Evolutionary conservation across 1,284 basidiomycete species (phyloP), one percentile per base, ranked within the genome.

Genomic region (Trichosporon ovoides): DNA sequence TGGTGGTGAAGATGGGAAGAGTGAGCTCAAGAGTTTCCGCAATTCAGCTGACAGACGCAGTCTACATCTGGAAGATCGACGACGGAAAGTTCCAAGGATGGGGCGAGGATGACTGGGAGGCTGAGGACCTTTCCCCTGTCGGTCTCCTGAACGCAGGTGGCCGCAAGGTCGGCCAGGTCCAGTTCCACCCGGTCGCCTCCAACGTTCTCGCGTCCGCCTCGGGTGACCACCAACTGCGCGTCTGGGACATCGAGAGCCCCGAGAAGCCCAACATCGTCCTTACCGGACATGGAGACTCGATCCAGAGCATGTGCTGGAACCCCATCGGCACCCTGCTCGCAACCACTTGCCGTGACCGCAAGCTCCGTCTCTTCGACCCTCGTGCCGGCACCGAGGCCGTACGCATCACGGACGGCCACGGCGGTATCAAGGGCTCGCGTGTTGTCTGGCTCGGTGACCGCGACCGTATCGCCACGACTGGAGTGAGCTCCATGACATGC

Each of bases 341-440:
- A 13, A 83, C 82, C 28, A 95, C 91, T 0, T 94, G 86, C 73
- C 83, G 94, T 64, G 95, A 98, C 78, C 85, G 89, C 73, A 98
- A 98, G 79, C 78, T 98, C 40, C 83, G 94, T 43, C 69, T 97
- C 46, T 98, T 96, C 69, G 95, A 98, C 77, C 84, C 90, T 16
- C 83, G 94, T 56, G 80, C 85, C 1, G 88, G 91, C 13, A 81
- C 83, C 1, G 87, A 90, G 22, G 83, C 94, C 1, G 87, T 98
- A 20, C 84, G 89, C 57, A 78, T 87, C 20, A 80, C 84, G 3
- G 94, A 98, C 69, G 89, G 91, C 0, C 94, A 98, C 72, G 85
- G 86, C 13, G 95, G 95, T 11, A 88, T 98, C 78, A 98, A 98
- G 79, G 92, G 91, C 7, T 85, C 91, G 9, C 83, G 95, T 24